Evolutionary conservation across 2,329 filamentous ascomycete genomes (phyloP), one percentile per base, ranked within the genome.

Genomic region (Thermoascus crustaceus): DNA sequence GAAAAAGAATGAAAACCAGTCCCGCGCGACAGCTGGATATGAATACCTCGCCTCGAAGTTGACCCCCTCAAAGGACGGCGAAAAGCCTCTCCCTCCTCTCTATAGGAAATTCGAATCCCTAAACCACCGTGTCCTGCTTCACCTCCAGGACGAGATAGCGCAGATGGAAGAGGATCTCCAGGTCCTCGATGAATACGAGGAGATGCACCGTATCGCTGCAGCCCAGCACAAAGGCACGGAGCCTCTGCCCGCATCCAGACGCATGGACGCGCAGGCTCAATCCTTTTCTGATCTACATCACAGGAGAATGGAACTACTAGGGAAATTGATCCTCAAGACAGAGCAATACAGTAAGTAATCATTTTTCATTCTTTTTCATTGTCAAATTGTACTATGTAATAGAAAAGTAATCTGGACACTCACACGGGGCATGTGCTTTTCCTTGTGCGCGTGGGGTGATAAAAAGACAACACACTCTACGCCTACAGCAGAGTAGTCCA

Each of bases 41-140:
- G 58, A 55, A 2, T 45, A 57, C 13, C 30, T 62, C 22, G 55
- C 58, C 9, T 51, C 53, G 7, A 54, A 53, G 8, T 44, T 62
- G 29, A 54, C 52, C 30, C 47, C 47, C 2, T 52, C 59, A 11
- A 44, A 45, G 18, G 45, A 51, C 30, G 49, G 50, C 7, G 46
- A 43, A 46, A 58, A 46, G 18, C 42, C 38, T 20, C 49, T 60
- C 8, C 53, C 58, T 3, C 85, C 85, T 1, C 73, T 94, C 39
- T 94, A 94, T 57, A 77, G 88, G 27, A 80, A 80, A 38, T 95
- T 95, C 51, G 80, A 85, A 54, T 72, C 76, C 7, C 64, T 94
- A 11, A 88, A 91, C 49, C 86, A 94, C 54, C 79, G 88, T 2
- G 64, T 94, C 2, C 65, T 95, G 2, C 68, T 94, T 0, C 80